phyloP scores from a whole-genome alignment of 306 rosid genomes.

The Lupinus albus region DNA sequence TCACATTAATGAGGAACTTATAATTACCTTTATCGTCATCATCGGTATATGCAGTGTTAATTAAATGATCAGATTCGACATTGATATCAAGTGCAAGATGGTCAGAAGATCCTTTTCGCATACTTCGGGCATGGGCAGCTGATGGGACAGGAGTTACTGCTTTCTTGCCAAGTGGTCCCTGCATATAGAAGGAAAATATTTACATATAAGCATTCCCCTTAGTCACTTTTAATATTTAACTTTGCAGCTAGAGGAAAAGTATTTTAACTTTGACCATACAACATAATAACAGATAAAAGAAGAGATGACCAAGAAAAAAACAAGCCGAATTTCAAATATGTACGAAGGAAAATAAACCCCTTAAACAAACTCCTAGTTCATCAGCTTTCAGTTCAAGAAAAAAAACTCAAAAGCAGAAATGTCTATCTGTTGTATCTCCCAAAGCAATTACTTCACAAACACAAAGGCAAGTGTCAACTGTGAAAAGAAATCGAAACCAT shows the following conservation, averaged over 20 bases:
- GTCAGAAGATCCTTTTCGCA: constrained; percentile 88
- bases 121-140: constrained; percentile 68
- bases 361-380: constrained; percentile 26
- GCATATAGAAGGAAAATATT: constrained; percentile 37
- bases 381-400: constrained; percentile 25
- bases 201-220: constrained; percentile 25
- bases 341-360: constrained; percentile 11
- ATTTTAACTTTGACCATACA: constrained; percentile 15
- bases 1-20: constrained; percentile 23
- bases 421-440: constrained; percentile 1
- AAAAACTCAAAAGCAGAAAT: constrained; percentile 9
- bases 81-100: constrained; percentile 77
- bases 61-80: constrained; percentile 69
- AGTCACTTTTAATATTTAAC: constrained; percentile 2
- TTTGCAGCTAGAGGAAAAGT: constrained; percentile 18
- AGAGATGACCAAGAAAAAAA: constrained; percentile 23
- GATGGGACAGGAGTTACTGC: constrained; percentile 59
- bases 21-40: constrained; percentile 88
- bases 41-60: constrained; percentile 56
- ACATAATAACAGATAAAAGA: constrained; percentile 19
- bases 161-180: constrained; percentile 78
- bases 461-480: background rate
- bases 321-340: constrained; percentile 15
- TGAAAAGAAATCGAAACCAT: constrained; percentile 8
- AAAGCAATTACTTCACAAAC: constrained; percentile 2